Conservation (phyloP, 768 basidiomycete species). For the Trichaptum fuscoviolaceum region DNA sequence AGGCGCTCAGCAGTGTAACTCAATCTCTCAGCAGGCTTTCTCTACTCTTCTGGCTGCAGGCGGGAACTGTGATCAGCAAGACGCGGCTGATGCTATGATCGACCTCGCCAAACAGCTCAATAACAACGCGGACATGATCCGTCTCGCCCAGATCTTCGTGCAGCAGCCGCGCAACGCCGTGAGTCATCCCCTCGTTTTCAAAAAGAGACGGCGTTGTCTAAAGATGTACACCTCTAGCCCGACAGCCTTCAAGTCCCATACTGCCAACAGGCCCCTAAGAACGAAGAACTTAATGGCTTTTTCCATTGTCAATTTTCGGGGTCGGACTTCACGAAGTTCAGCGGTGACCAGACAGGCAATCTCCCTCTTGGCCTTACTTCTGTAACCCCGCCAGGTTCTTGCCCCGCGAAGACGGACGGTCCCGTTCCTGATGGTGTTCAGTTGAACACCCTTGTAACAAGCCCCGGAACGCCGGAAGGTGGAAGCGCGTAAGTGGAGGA, state of each 20-base stretch:
- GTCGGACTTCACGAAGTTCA: slow-evolving; percentile 37
- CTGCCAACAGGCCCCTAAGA: slow-evolving; percentile 44
- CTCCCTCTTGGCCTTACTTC: slow-evolving; percentile 38
- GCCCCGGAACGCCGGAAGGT: slow-evolving; percentile 24
- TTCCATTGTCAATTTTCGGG: slow-evolving; percentile 49
- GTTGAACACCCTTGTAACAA: slow-evolving; percentile 31
- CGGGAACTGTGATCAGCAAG: slow-evolving; percentile 23
- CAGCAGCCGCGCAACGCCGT: slow-evolving; percentile 49
- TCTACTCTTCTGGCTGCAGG: slow-evolving; percentile 21
- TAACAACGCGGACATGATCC: slow-evolving; percentile 39
- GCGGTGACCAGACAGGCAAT: slow-evolving; percentile 37
- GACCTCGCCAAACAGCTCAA: slow-evolving; percentile 29
- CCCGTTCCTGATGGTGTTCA: slow-evolving; percentile 43
- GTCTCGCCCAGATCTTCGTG: slow-evolving; percentile 40
- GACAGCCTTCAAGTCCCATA: slow-evolving; percentile 43
- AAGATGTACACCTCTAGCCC: slow-evolving; percentile 26
- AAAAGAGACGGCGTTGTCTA: background rate
- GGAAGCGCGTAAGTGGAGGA: background rate
- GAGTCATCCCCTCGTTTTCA: slow-evolving; percentile 12
- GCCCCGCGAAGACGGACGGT: slow-evolving; percentile 38
- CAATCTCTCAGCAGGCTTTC: slow-evolving; percentile 12
- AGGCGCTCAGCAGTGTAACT: slow-evolving; percentile 13
- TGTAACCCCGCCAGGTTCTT: slow-evolving; percentile 41
- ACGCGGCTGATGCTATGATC: slow-evolving; percentile 22
- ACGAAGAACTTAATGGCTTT: slow-evolving; percentile 43